Base-by-base conservation (phyloP, 768 basidiomycete species). In the Boletus vinaceobasis region DNA sequence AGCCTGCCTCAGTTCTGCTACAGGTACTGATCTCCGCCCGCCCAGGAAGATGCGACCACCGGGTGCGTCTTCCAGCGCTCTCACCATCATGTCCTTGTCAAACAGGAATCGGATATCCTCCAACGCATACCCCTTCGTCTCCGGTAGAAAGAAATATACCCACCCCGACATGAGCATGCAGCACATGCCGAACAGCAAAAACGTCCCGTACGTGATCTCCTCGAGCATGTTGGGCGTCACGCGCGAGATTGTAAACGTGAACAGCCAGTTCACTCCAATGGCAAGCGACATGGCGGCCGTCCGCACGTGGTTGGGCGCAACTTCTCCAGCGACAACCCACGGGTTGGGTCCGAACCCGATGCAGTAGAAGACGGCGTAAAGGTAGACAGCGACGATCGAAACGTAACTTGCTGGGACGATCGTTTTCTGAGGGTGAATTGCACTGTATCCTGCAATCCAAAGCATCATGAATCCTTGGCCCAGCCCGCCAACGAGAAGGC, bases 401-500 rank as follows among this genome's bases (percentile, higher is more conserved):
- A 75, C 67, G 48, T 75, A 75, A 5, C 69, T 69, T 8, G 72
- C 68, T 44, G 70, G 65, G 4, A 68, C 65, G 42, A 74, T 40
- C 31, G 52, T 65, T 1, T 48, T 5, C 40, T 62, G 54, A 1
- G 70, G 65, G 53, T 75, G 75, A 11, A 69, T 40, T 23, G 62
- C 73, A 21, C 55, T 57, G 55, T 72, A 75, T 32, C 69, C 71
- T 8, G 64, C 72, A 32, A 74, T 69, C 70, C 70, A 76, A 19
- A 76, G 56, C 74, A 76, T 76, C 64, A 56, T 59, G 19, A 47
- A 33, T 11, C 74, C 74, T 58, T 82, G 82, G 7, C 79, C 78
- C 6, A 80, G 52, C 21, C 78, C 78, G 13, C 80, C 79, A 38
- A 77, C 67, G 40, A 83, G 69, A 17, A 83, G 68, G 52, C 76